Evolutionary conservation across 441 rosid species (phyloP).

Genomic region (Geranium incanum): DNA sequence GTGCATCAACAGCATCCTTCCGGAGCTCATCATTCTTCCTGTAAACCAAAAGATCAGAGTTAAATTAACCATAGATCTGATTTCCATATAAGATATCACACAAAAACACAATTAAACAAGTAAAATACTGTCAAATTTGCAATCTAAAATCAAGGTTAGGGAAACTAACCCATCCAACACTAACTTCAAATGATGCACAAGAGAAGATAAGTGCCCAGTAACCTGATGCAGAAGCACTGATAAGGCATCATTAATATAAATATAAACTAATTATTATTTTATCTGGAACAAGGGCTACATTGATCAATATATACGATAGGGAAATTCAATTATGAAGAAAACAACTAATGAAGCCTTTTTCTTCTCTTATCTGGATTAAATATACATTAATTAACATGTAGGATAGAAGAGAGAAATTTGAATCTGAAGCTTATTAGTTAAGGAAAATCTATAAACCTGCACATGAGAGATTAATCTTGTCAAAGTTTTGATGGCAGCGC

Average conservation of each 20-base stretch:
- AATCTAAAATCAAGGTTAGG: slow-evolving; percentile 9
- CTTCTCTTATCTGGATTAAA: no score
- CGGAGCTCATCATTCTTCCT: slow-evolving; percentile 89
- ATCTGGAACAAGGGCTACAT: background rate
- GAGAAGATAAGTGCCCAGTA: slow-evolving; percentile 88
- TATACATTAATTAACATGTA: no score
- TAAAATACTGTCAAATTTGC: background rate
- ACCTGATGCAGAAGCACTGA: slow-evolving; percentile 48
- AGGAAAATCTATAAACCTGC: slow-evolving; percentile 53
- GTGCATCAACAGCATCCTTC: slow-evolving; percentile 94
- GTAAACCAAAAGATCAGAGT: slow-evolving; percentile 21
- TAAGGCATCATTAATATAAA: slow-evolving; percentile 13
- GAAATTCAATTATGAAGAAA: no score
- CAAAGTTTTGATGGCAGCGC: slow-evolving; percentile 89
- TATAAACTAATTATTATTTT: background rate
- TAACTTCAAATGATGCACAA: slow-evolving; percentile 95
- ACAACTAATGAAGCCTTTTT: no score
- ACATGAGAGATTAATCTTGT: slow-evolving; percentile 95
- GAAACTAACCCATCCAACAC: slow-evolving; percentile 94
- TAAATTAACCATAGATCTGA: background rate
- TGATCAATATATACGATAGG: background rate
- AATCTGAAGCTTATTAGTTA: slow-evolving; percentile 7
- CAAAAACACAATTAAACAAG: background rate
- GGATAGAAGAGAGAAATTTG: background rate
- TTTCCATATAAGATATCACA: background rate